A percentile compares a stretch with the other conserved stretches of the same genome.
Conservation (phyloP, 768 basidiomycete genomes). For the Asterophora lycoperdoides region DNA sequence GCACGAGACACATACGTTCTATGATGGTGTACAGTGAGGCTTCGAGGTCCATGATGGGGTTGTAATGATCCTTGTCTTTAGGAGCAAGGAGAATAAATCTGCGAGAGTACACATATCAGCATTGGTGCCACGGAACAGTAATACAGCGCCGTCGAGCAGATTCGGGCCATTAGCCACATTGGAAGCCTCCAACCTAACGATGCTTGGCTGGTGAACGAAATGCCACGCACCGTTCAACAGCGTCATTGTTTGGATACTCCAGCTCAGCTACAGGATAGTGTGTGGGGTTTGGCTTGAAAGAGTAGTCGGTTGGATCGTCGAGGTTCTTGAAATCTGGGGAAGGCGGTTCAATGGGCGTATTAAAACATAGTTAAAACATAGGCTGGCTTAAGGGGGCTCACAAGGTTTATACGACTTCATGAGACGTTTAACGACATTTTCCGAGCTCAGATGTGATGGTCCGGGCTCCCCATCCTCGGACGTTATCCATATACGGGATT, state of each 20-base stretch:
- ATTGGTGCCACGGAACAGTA: not conserved
- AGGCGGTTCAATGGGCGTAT: constrained; percentile 12
- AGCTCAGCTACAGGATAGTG: constrained; percentile 64
- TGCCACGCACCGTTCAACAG: constrained; percentile 59
- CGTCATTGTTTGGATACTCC: constrained; percentile 72
- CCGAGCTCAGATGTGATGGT: constrained; percentile 54
- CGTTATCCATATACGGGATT: constrained; percentile 46
- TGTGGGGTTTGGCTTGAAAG: constrained; percentile 59
- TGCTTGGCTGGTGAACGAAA: not conserved
- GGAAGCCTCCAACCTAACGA: not conserved
- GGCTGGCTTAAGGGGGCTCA: constrained; percentile 30
- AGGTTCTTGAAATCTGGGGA: constrained; percentile 66
- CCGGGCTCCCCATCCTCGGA: constrained; percentile 51
- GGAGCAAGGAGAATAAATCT: constrained; percentile 78
- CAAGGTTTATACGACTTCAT: constrained; percentile 69
- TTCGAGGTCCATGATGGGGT: constrained; percentile 79
- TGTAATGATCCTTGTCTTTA: constrained; percentile 83
- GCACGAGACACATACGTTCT: constrained; percentile 44
- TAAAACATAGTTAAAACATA: constrained; percentile 2
- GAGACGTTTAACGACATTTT: constrained; percentile 55
- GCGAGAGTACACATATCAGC: not conserved
- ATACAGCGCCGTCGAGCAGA: not conserved
- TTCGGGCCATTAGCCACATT: not conserved
- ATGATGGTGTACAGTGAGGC: constrained; percentile 67
- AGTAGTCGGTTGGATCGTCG: constrained; percentile 54